phyloP scores from a whole-genome alignment of 2,329 filamentous ascomycete species.

The Cordyceps farinosa region DNA sequence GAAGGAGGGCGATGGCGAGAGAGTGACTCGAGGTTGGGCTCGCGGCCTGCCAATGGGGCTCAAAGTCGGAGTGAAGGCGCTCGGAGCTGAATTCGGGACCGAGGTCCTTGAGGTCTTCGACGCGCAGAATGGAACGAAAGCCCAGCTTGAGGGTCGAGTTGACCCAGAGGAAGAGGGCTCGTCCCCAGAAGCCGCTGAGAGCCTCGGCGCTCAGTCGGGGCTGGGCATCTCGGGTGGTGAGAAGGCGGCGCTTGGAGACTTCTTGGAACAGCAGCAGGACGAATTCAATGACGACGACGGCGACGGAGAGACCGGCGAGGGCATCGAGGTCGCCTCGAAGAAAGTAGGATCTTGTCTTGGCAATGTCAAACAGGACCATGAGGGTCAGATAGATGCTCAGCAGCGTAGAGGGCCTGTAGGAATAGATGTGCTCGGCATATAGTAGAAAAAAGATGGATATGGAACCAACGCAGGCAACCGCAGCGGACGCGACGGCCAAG shows the following conservation, averaged over 20 bases:
- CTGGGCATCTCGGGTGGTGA: conserved; percentile 6
- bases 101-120: conserved; percentile 14
- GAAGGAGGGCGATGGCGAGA: conserved; percentile 1
- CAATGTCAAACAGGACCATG: conserved; percentile 33
- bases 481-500: conserved; percentile 29
- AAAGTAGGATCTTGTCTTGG: conserved; percentile 33
- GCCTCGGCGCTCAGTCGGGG: conserved; percentile 23
- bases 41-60: conserved; percentile 10
- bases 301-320: conserved; percentile 28
- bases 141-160: conserved; percentile 14
- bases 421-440: conserved; percentile 33
- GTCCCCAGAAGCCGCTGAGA: conserved; percentile 23
- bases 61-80: conserved; percentile 2
- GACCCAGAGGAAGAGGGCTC: conserved; percentile 17
- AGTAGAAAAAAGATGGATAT: conserved; percentile 28
- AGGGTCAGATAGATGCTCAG: conserved; percentile 32
- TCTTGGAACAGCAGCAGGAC: conserved; percentile 32
- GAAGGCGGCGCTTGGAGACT: conserved; percentile 25
- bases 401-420: conserved; percentile 31
- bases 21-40: conserved; percentile 13
- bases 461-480: conserved; percentile 27
- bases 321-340: conserved; percentile 26
- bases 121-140: conserved; percentile 10
- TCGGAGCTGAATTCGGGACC: conserved; percentile 16
- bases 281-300: conserved; percentile 27